These are phyloP conservation scores for Arachis stenosperma DNA, from an alignment of 306 rosid genomes.

Conservation along the genomic window DNA sequence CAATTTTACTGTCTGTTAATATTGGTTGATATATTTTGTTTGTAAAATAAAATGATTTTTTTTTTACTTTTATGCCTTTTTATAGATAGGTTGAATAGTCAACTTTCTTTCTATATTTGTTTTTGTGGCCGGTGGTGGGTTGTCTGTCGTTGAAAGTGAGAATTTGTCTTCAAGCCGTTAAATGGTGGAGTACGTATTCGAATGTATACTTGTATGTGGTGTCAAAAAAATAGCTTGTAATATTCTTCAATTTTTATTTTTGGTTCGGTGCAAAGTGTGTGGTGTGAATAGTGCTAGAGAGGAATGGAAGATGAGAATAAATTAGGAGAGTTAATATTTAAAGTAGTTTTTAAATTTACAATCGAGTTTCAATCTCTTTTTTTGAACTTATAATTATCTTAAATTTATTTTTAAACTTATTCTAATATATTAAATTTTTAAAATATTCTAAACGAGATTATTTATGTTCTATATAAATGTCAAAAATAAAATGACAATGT, in stretches of 20 bases:
- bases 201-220: neutral
- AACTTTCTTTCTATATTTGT: no score
- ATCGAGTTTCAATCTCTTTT: no score
- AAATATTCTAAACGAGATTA: no score
- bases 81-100: neutral
- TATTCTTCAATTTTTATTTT: neutral
- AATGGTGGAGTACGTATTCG: neutral
- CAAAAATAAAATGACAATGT: no score
- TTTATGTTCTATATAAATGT: no score
- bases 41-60: neutral
- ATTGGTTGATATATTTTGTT: neutral
- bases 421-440: no score
- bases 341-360: no score
- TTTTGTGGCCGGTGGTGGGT: neutral
- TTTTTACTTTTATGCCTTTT: neutral
- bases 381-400: no score
- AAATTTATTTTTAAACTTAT: no score
- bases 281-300: neutral
- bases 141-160: constrained; percentile 32
- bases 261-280: neutral
- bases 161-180: constrained; percentile 37
- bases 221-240: neutral
- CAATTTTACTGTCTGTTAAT: no score
- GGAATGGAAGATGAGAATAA: no score
- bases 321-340: no score